Percentiles rank a stretch among this genome's conserved stretches.
Conservation (phyloP, 208 protist species). For the Entamoeba histolytica region DNA sequence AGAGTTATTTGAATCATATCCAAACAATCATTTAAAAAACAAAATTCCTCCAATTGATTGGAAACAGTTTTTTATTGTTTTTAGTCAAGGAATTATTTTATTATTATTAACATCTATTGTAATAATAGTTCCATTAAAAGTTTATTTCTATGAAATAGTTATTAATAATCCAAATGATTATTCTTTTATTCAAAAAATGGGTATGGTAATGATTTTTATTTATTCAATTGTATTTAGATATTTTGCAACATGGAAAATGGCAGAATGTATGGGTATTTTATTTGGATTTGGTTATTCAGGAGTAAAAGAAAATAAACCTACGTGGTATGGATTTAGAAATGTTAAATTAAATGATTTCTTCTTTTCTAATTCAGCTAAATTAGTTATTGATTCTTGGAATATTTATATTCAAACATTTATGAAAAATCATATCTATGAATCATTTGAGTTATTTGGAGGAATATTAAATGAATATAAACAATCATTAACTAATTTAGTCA, state of each 20-base stretch:
- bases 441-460: background rate
- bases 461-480: background rate
- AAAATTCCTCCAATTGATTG: background rate
- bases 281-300: background rate
- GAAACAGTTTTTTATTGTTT: background rate
- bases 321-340: background rate
- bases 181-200: background rate
- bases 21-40: background rate
- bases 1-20: background rate
- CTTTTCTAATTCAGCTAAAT: background rate
- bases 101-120: background rate
- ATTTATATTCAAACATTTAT: background rate
- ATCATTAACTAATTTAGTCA: background rate
- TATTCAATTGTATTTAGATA: background rate
- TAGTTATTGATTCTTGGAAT: background rate
- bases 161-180: background rate
- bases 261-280: background rate
- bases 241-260: background rate
- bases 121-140: background rate
- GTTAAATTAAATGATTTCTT: background rate
- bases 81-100: background rate
- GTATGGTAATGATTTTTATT: background rate
- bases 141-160: background rate
- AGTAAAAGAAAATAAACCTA: background rate
- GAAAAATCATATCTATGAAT: background rate